Percentiles rank a stretch among this genome's conserved stretches.
These are phyloP conservation scores for Smallanthus sonchifolius DNA, from an alignment of 129 eudicot genomes.

Conservation along the genomic window DNA sequence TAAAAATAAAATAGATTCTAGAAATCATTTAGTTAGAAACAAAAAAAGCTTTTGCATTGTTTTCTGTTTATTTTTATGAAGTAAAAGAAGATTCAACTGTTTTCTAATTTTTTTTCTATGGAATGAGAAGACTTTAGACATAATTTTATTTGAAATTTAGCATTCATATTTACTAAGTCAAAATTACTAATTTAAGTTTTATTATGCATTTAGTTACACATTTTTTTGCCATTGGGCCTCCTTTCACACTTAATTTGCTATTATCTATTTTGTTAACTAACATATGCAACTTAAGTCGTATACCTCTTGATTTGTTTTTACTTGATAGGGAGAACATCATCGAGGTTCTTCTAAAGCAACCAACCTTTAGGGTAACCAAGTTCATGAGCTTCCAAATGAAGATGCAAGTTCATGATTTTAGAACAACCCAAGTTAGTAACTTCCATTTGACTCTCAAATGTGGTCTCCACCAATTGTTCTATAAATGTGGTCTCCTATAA, in stretches of 20 bases:
- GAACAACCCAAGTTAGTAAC: slow-evolving; percentile 61
- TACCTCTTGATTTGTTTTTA: no score
- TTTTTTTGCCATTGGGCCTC: no score
- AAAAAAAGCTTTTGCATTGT: background rate
- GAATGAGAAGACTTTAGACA: background rate
- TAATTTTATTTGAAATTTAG: background rate
- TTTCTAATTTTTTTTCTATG: background rate
- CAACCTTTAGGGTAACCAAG: slow-evolving; percentile 79
- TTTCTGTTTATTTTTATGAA: background rate
- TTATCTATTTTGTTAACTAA: no score
- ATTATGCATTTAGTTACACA: no score
- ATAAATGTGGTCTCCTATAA: slow-evolving; percentile 92
- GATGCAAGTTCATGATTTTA: slow-evolving; percentile 93
- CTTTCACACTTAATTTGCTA: no score
- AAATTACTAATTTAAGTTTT: no score
- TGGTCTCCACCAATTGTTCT: slow-evolving; percentile 68
- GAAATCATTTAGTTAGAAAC: background rate
- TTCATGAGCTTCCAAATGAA: slow-evolving; percentile 73
- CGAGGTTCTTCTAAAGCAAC: slow-evolving; percentile 71
- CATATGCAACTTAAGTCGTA: no score
- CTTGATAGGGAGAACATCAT: slow-evolving; percentile 40
- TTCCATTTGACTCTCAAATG: slow-evolving; percentile 95
- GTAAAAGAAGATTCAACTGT: background rate
- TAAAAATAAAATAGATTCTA: background rate
- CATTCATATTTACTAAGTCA: background rate